Percentiles rank a stretch among this genome's conserved stretches.
These are phyloP conservation scores for Leccinum barrowsii DNA, from an alignment of 768 basidiomycete genomes.

Conservation along the genomic window DNA sequence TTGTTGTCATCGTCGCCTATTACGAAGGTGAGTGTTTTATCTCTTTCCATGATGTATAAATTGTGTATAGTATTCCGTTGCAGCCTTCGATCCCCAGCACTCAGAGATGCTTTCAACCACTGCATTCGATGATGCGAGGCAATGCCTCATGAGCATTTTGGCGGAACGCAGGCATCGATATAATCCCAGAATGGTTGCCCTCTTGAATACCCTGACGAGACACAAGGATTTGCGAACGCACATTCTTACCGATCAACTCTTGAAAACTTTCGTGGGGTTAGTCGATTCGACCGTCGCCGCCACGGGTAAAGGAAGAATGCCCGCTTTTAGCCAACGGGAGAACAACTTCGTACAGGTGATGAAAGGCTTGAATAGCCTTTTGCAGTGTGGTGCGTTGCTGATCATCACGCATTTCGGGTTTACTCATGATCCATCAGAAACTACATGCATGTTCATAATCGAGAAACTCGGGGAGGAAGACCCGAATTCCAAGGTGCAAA, in stretches of 20 bases:
- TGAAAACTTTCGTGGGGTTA: constrained; percentile 10
- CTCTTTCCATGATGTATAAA: not conserved
- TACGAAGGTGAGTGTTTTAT: constrained; percentile 15
- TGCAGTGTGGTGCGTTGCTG: constrained; percentile 13
- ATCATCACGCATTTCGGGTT: not conserved
- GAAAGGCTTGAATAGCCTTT: constrained; percentile 17
- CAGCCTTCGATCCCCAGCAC: constrained; percentile 7
- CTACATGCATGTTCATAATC: constrained; percentile 1
- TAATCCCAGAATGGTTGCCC: constrained; percentile 18
- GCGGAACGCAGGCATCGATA: constrained; percentile 15
- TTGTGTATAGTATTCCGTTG: not conserved
- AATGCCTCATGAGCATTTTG: constrained; percentile 9
- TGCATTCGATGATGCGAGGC: constrained; percentile 15
- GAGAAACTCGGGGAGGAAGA: not conserved
- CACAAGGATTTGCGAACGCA: constrained; percentile 11
- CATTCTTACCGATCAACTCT: constrained; percentile 14
- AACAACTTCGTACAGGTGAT: constrained; percentile 18
- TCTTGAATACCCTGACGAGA: constrained; percentile 19
- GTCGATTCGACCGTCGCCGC: constrained; percentile 8
- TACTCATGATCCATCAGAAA: constrained; percentile 1
- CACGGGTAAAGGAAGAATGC: no score
- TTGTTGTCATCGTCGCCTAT: constrained; percentile 6
- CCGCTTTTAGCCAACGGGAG: not conserved
- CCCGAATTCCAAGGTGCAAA: not conserved
- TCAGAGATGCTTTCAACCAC: not conserved